phyloP scores from a whole-genome alignment of 768 basidiomycete genomes.

The Lactarius sp. region DNA sequence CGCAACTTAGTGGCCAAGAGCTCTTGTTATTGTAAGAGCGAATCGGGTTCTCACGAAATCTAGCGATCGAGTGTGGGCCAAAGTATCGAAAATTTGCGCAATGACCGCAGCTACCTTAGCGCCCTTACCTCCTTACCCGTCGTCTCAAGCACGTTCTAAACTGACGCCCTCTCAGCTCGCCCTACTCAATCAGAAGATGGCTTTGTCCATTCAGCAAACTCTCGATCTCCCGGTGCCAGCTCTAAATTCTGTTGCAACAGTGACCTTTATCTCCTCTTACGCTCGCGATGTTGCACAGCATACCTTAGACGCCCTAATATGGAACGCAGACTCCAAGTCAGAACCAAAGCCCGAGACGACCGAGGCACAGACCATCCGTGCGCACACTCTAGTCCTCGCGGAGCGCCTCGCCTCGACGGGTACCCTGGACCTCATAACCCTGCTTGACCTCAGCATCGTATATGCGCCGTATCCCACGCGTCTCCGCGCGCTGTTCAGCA shows the following conservation, averaged over 20 bases:
- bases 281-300: conserved; percentile 51
- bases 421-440: conserved; percentile 46
- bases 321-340: conserved; percentile 36
- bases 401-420: conserved; percentile 44
- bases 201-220: conserved; percentile 42
- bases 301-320: conserved; percentile 52
- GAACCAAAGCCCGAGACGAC: conserved; percentile 18
- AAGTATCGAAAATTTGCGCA: too few relatives aligned
- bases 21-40: too few relatives aligned
- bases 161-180: conserved; percentile 51
- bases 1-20: too few relatives aligned
- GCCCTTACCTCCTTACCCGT: conserved; percentile 54
- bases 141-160: conserved; percentile 41
- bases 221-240: conserved; percentile 47
- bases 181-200: conserved; percentile 44
- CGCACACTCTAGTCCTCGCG: conserved; percentile 50
- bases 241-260: conserved; percentile 41
- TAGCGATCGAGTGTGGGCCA: too few relatives aligned
- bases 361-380: conserved; percentile 44
- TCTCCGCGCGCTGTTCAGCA: conserved; percentile 41
- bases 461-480: conserved; percentile 46
- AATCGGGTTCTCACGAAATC: background rate
- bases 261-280: conserved; percentile 53
- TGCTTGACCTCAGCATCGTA: conserved; percentile 60
- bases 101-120: conserved; percentile 23